phyloP scores from a whole-genome alignment of 2,329 filamentous ascomycete genomes.

The Pseudocercospora ulei region DNA sequence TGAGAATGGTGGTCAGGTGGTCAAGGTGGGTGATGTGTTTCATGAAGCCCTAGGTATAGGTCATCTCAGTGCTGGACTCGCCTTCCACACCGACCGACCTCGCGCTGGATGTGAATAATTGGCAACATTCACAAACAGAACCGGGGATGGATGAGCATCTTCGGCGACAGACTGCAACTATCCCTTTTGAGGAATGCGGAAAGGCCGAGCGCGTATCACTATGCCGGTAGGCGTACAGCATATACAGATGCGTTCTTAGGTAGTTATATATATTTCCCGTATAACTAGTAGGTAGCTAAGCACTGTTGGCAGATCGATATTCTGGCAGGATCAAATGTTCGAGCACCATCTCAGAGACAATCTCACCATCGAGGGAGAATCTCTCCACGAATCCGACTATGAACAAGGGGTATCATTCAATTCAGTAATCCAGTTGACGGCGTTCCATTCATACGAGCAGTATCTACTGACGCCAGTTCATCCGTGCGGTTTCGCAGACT shows the following conservation, averaged over 20 bases:
- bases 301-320: background rate
- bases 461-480: conserved; percentile 21
- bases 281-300: no score
- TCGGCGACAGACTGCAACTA: no score
- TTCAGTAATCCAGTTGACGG: conserved; percentile 5
- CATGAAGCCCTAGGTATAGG: conserved; percentile 3
- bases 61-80: background rate
- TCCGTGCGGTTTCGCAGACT: conserved; percentile 18
- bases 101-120: background rate
- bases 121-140: background rate
- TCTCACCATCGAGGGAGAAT: no score
- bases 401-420: conserved; percentile 6
- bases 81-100: background rate
- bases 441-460: conserved; percentile 7
- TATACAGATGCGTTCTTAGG: no score
- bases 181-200: no score
- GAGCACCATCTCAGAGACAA: background rate
- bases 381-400: no score
- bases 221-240: no score
- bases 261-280: no score
- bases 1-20: conserved; percentile 12
- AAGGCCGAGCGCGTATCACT: no score
- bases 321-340: background rate
- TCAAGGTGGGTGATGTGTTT: conserved; percentile 11
- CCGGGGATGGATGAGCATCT: background rate